These are phyloP conservation scores for Croton laevigatus DNA, from an alignment of 441 rosid species.

Conservation along the genomic window DNA sequence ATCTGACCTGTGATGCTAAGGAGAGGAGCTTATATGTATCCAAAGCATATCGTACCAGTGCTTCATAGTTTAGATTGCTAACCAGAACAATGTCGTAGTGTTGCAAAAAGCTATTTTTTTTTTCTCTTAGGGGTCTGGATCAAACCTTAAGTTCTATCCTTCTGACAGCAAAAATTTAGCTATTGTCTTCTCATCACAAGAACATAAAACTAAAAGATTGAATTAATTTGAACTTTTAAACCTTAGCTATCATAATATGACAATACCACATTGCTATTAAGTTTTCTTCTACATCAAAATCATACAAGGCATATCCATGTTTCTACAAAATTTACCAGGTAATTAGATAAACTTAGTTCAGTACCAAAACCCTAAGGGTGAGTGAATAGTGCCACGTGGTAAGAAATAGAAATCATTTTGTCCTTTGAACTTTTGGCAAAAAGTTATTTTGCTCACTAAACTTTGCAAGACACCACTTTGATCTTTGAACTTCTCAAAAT, in stretches of 20 bases:
- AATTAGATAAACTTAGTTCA: background rate
- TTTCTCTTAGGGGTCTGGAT: background rate
- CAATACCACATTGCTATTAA: background rate
- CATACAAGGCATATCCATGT: background rate
- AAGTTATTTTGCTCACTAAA: too few relatives aligned
- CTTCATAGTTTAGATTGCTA: conserved; percentile 42
- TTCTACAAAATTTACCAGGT: background rate
- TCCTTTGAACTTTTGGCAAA: too few relatives aligned
- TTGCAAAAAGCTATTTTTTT: background rate
- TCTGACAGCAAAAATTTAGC: background rate
- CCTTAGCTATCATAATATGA: background rate
- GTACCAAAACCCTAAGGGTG: background rate
- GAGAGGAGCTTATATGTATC: conserved; percentile 79
- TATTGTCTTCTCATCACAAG: background rate
- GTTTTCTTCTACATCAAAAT: background rate
- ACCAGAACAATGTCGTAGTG: background rate
- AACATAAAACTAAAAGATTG: background rate
- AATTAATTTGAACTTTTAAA: background rate
- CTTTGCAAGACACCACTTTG: too few relatives aligned
- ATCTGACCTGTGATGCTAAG: conserved; percentile 75
- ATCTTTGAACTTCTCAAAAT: too few relatives aligned
- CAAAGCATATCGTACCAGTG: conserved; percentile 85
- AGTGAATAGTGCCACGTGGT: too few relatives aligned
- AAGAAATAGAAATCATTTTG: too few relatives aligned
- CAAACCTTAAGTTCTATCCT: background rate